Evolutionary conservation across 2,329 filamentous ascomycete genomes (phyloP).

Genomic region (Colletotrichum navitas): DNA sequence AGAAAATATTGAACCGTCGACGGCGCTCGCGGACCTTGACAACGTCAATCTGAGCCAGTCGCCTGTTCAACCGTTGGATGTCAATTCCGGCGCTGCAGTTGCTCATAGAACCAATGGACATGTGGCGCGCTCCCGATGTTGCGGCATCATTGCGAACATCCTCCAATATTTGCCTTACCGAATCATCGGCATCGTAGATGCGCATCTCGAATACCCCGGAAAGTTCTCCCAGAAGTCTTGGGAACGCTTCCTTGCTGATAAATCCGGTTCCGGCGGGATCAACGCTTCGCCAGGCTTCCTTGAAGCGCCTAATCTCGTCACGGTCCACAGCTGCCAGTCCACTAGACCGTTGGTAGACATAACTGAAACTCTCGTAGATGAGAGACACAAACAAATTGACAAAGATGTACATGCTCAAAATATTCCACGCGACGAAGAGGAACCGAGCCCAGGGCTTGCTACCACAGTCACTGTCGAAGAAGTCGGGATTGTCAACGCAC

Average conservation of each 20-base stretch:
- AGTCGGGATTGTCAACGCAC: constrained; percentile 78
- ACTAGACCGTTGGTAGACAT: constrained; percentile 96
- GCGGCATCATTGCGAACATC: constrained; percentile 73
- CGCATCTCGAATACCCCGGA: constrained; percentile 98
- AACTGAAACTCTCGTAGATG: constrained; percentile 99
- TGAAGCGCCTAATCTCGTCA: constrained; percentile 96
- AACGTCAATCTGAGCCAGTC: constrained; percentile 81
- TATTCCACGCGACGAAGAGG: constrained; percentile 97
- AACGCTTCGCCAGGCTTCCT: constrained; percentile 96
- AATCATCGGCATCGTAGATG: constrained; percentile 92
- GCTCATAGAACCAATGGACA: constrained; percentile 65
- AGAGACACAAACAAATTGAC: constrained; percentile 98
- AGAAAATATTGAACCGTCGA: constrained; percentile 91
- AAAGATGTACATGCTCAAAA: constrained; percentile 99
- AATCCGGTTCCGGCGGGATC: constrained; percentile 93
- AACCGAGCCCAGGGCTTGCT: constrained; percentile 89
- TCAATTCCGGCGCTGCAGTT: constrained; percentile 73
- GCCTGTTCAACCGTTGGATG: constrained; percentile 78
- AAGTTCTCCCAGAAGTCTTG: constrained; percentile 88
- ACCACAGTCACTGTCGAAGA: constrained; percentile 93
- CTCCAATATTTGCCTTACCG: constrained; percentile 87
- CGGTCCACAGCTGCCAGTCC: constrained; percentile 91
- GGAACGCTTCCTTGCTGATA: constrained; percentile 91
- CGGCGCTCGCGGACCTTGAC: constrained; percentile 80
- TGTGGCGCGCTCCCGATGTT: constrained; percentile 58